Base-by-base conservation (phyloP, 331 rosid genomes). In the Erythrophleum ivorense region DNA sequence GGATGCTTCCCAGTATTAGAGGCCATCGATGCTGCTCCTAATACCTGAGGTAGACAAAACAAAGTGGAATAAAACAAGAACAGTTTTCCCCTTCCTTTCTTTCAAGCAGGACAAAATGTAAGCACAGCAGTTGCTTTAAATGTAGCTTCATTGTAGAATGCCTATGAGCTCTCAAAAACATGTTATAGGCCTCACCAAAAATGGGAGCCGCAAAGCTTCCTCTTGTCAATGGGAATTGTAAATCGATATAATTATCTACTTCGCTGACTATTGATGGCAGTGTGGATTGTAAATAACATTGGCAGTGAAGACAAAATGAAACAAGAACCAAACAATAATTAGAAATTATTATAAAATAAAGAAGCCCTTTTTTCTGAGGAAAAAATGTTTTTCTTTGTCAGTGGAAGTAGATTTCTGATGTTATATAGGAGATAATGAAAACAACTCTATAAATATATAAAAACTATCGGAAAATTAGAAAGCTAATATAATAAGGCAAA, bases 21-120 rank as follows among this genome's bases (percentile, higher is more conserved):
- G 79, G 86, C 89, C 99, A 95, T 92, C 74, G 97, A 85, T 80
- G 99, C 94, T 73, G 99, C 98, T 73, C 99, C 99, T 29, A 96
- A 76, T 77, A 96, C 98, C 99, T 95, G 82, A 48, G 43, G 62
- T 43, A 7, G 6, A 79, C 59, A 33, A 13, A 10, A 16, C 6
- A 41, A 53, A 57, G 3, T 40, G 48, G 60, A 73, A 48, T 45
- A 41, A 68, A 70, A 80, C 18, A 66, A 68, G 1, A 18, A 52
- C 19, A 52, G 45, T 6, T 62, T 60, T 60, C 21, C 58, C 52
- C 16, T 5, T 0, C 8, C 31, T 68, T 29, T 29, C 38, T 50
- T 13, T 48, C 19, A 5, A 48, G 40, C 19, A 29, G 75, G 19
- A 31, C 60, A 41, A 71, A 11, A 77, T 66, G 49, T 50, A 46